Base-by-base conservation (phyloP, 2,329 filamentous ascomycete genomes). In the Ambrosiella cleistominuta region DNA sequence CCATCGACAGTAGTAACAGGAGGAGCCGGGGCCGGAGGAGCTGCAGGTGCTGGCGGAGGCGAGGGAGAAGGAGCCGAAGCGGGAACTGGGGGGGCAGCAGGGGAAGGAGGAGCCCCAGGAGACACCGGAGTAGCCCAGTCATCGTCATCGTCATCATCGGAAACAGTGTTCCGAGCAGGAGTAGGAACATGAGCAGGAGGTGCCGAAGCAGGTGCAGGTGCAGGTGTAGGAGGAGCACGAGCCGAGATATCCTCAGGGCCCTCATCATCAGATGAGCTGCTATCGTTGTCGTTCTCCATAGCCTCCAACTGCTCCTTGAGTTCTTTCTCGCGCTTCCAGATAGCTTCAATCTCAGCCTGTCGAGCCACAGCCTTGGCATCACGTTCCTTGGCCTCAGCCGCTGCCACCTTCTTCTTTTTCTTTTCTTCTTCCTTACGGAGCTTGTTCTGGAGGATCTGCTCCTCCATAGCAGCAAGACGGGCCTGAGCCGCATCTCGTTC, bases 401-500 rank as follows among this genome's bases (percentile, higher is more conserved):
- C 76, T 8, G 89, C 89, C 19, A 88, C 91, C 72, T 95, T 90
- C 74, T 89, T 93, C 65, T 80, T 85, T 62, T 84, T 87, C 75
- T 95, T 96, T 72, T 96, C 93, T 69, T 98, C 93, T 64, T 94
- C 86, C 71, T 95, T 97, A 75, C 88, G 91, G 56, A 97, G 73
- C 73, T 97, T 98, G 65, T 90, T 88, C 67, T 90, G 87, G 62
- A 83, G 84, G 56, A 97, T 89, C 70, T 96, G 89, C 68, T 97
- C 89, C 70, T 98, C 90, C 7, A 98, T 79, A 13, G 88, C 89
- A 67, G 83, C 88, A 27, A 97, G 78, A 55, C 90, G 88, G 62
- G 86, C 86, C 64, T 86, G 82, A 45, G 90, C 83, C 57, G 86
- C 88, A 65, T 89, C 81, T 57, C 85, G 85, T 70, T 96, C 89